Evolutionary conservation across 2,329 filamentous ascomycete species (phyloP).

Genomic region (Fusarium cicatricum): DNA sequence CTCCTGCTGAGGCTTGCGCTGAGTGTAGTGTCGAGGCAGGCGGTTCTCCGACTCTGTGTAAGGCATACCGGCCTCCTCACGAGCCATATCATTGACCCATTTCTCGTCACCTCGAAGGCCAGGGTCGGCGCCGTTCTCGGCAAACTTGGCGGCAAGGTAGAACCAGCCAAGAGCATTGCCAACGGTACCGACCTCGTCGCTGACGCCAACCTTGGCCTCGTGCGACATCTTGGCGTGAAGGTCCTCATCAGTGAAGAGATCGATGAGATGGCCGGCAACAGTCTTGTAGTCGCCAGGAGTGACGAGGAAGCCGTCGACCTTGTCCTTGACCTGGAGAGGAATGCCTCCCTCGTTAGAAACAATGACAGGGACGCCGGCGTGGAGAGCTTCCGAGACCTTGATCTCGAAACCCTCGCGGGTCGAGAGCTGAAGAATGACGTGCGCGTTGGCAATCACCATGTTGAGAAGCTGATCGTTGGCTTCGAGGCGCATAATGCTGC

Average conservation of each 20-base stretch:
- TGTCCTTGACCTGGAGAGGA: conserved; percentile 77
- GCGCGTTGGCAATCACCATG: conserved; percentile 74
- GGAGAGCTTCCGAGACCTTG: conserved; percentile 84
- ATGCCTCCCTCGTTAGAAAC: conserved; percentile 81
- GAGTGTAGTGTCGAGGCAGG: conserved; percentile 55
- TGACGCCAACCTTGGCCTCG: conserved; percentile 72
- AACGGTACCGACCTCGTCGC: conserved; percentile 83
- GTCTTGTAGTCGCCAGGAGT: conserved; percentile 73
- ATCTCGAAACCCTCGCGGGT: conserved; percentile 87
- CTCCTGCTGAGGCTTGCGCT: conserved; percentile 25
- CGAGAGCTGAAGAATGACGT: conserved; percentile 80
- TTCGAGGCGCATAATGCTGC: conserved; percentile 79
- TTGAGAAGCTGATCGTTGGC: conserved; percentile 85
- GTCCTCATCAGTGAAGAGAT: conserved; percentile 70
- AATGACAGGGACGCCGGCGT: conserved; percentile 81
- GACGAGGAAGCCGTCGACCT: conserved; percentile 77
- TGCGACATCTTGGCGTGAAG: conserved; percentile 73
- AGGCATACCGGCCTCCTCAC: conserved; percentile 62
- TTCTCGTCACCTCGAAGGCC: conserved; percentile 64
- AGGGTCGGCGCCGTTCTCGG: conserved; percentile 58
- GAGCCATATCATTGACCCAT: conserved; percentile 54
- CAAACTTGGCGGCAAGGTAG: conserved; percentile 75
- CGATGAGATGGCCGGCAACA: conserved; percentile 71
- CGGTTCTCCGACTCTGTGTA: conserved; percentile 68
- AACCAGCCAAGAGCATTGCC: conserved; percentile 81